Evolutionary conservation across 345 rosid genomes (phyloP), one percentile per base, ranked within the genome.

Genomic region (Excoecaria cochinchinensis): DNA sequence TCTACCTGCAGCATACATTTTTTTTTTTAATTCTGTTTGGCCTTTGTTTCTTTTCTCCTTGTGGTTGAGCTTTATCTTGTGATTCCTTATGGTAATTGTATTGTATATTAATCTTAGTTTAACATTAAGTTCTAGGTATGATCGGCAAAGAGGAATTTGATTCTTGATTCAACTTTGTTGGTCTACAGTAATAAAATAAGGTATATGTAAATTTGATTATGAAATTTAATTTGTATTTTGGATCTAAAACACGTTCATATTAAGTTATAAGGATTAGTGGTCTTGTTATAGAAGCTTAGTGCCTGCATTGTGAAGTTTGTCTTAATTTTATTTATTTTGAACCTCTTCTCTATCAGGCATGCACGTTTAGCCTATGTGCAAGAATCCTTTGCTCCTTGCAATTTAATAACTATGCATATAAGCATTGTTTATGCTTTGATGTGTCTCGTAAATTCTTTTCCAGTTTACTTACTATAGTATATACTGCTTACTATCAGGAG

Each of bases 401-500:
- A 24, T 56, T 56, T 19, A 19, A 56, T 56, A 24, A 56, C 25
- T 44, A 44, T 56, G 69, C 51, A 65, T 19, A 31, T 53, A 58
- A 40, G 58, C 22, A 17, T 55, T 3, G 25, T 38, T 63, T 53
- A 42, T 47, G 25, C 38, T 58, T 12, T 48, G 47, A 38, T 56
- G 17, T 57, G 64, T 44, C 50, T 60, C 15, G 14, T 44, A 24
- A 8, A 56, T 55, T 60, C 42, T 24, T 10, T 72, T 68, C 14
- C 14, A 19, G 17, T 52, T 59, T 42, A 61, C 40, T 59, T 56
- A 78, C 48, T 63, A n/a, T 6, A 67, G 39, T 53, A 48, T 50
- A 39, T 55, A 51, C 69, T 67, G 55, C 11, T 25, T 67, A 31
- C 48, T 14, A 1, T 67, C 85, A 95, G 99, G 97, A 89, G 71